These are phyloP conservation scores for Sophora flavescens DNA, from an alignment of 306 rosid genomes.

Conservation along the genomic window DNA sequence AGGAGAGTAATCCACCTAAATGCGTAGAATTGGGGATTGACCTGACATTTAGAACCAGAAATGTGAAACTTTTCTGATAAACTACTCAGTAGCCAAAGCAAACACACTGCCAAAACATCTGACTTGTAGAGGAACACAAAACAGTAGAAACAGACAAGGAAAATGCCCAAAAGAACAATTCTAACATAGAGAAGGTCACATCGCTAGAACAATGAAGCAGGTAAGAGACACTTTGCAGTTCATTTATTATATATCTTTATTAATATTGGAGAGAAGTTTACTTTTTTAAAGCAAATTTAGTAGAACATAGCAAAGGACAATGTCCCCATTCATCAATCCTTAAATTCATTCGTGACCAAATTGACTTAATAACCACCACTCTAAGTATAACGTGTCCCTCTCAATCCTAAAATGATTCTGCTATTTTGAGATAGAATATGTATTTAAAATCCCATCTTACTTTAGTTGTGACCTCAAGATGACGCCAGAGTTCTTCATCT, in stretches of 20 bases:
- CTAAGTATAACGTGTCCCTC: slow-evolving; percentile 24
- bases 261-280: not conserved
- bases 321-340: slow-evolving; percentile 7
- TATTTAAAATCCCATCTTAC: slow-evolving; percentile 53
- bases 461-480: slow-evolving; percentile 93
- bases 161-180: not conserved
- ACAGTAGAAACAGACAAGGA: not conserved
- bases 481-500: slow-evolving; percentile 99
- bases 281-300: slow-evolving; percentile 15
- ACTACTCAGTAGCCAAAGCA: slow-evolving; percentile 24
- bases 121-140: slow-evolving; percentile 29
- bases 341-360: slow-evolving; percentile 22
- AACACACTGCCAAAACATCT: slow-evolving; percentile 15
- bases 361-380: slow-evolving; percentile 23
- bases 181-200: not conserved
- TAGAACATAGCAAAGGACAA: slow-evolving; percentile 6
- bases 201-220: slow-evolving; percentile 34
- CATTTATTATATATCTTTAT: slow-evolving; percentile 19
- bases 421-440: slow-evolving; percentile 21
- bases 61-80: slow-evolving; percentile 43
- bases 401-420: slow-evolving; percentile 1
- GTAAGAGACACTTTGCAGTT: slow-evolving; percentile 26
- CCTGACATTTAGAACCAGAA: slow-evolving; percentile 63
- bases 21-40: slow-evolving; percentile 93
- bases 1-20: slow-evolving; percentile 98